Base-by-base conservation (phyloP, 2,329 filamentous ascomycete genomes). In the Neonectria neomacrospora region DNA sequence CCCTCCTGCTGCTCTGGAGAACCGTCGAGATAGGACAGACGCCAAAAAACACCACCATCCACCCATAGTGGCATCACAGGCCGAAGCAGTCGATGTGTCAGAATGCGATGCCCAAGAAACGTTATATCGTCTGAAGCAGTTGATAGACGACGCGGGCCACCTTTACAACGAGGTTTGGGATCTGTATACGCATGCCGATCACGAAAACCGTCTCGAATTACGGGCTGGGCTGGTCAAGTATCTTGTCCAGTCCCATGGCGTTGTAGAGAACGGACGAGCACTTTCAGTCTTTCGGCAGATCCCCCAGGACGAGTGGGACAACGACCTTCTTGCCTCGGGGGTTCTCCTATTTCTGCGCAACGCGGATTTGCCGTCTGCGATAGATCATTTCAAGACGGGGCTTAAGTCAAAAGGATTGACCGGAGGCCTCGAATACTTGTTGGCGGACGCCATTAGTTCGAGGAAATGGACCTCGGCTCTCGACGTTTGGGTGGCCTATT, bases 261-360 rank as follows among this genome's bases (percentile, higher is more conserved):
- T 79, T 9, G 73, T 81, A 3, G 82, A 86, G 52, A 80, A 79
- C 1, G 78, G 78, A 69, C 80, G 83, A 58, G 78, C 84, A n/a
- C 72, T 79, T 4, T 77, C 81, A 3, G 63, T 86, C 2, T 84
- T 86, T 54, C 74, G 75, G 2, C 72, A 78, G 30, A 70, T 83
- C 2, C 69, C 77, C 1, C 37, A 67, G 2, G 66, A 75, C 0
- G 60, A 73, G 7, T 85, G 83, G 83, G 78, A 79, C 16, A 73
- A 81, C 12, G 70, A 75, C 3, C 60, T 79, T 4, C 76, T 85
- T 3, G 69, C 77, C 2, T 76, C 80, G 0, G 81, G 77, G 9
- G 71, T 86, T 5, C 71, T 77, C 10, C 78, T 83, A 3, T 76
- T 81, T 30, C 66, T 86, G 45, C 77, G 75, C 20, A 73, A 81